Conservation (phyloP, 1,139 yeast genomes). For the Yamadazyma friedrichii region DNA sequence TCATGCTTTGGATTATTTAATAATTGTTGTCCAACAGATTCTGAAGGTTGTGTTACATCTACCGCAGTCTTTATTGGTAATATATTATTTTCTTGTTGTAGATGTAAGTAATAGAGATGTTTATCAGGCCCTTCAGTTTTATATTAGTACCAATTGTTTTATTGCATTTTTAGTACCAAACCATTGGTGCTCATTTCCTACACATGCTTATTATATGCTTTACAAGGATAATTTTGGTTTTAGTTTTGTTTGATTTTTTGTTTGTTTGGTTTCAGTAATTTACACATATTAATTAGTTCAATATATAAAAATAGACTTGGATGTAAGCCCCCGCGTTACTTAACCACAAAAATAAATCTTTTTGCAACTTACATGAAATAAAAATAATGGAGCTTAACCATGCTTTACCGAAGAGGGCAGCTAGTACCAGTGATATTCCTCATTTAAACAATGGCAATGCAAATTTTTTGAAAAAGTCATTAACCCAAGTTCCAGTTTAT, state of each 20-base stretch:
- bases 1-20: slow-evolving; percentile 44
- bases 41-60: slow-evolving; percentile 41
- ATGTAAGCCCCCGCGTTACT: neutral
- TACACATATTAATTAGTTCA: neutral
- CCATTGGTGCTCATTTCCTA: neutral
- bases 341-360: slow-evolving; percentile 1
- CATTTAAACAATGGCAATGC: neutral
- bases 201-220: neutral
- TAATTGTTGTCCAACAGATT: slow-evolving; percentile 40
- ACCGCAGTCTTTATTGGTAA: slow-evolving; percentile 40
- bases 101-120: slow-evolving; percentile 16
- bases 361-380: slow-evolving; percentile 7
- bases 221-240: too few relatives aligned
- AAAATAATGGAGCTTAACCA: neutral
- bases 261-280: neutral
- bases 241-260: too few relatives aligned
- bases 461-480: neutral
- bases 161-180: neutral
- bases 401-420: slow-evolving; percentile 1
- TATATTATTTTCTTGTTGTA: slow-evolving; percentile 35
- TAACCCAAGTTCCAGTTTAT: slow-evolving; percentile 2
- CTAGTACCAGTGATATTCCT: neutral
- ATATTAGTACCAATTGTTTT: neutral
- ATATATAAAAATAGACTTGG: neutral
- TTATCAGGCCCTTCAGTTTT: neutral